These are phyloP conservation scores for Holtermannia corniformis DNA, from an alignment of 768 basidiomycete species.

Conservation along the genomic window DNA sequence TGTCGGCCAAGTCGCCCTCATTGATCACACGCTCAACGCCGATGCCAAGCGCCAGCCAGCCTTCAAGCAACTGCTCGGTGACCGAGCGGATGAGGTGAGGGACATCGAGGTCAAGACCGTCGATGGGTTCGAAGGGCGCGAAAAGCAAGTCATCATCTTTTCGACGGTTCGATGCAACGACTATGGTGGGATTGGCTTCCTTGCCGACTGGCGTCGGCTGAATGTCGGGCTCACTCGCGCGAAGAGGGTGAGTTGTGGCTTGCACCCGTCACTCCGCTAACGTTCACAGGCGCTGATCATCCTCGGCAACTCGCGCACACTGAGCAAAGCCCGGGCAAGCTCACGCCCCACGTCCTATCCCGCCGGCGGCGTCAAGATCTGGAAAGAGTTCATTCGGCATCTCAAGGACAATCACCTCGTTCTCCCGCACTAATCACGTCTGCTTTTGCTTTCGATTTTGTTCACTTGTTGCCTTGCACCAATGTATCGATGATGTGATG, in stretches of 20 bases:
- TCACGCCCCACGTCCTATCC: conserved; percentile 4
- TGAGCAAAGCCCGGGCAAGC: conserved; percentile 12
- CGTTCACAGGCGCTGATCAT: conserved; percentile 25
- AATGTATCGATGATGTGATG: too few species aligned
- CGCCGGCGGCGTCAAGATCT: conserved; percentile 14
- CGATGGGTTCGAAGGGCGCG: conserved; percentile 87
- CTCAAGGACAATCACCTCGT: conserved; percentile 1
- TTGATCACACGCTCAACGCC: conserved; percentile 57
- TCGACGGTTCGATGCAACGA: conserved; percentile 80
- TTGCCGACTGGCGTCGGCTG: conserved; percentile 71
- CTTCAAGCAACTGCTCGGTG: conserved; percentile 56
- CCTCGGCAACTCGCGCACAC: conserved; percentile 26
- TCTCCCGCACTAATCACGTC: background rate
- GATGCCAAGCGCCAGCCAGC: conserved; percentile 50
- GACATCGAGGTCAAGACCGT: conserved; percentile 82
- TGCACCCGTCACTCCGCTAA: background rate
- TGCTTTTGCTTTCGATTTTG: too few species aligned
- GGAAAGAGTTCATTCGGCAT: conserved; percentile 18
- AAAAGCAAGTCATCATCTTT: conserved; percentile 87
- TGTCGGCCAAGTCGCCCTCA: conserved; percentile 67
- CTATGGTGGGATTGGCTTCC: conserved; percentile 70
- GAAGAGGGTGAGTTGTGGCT: conserved; percentile 46
- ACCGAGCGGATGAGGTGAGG: conserved; percentile 56
- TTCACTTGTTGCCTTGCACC: too few species aligned
- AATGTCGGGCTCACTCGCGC: conserved; percentile 89